Evolutionary conservation across 2,329 filamentous ascomycete genomes (phyloP).

Genomic region (Diplodia scrobiculata): DNA sequence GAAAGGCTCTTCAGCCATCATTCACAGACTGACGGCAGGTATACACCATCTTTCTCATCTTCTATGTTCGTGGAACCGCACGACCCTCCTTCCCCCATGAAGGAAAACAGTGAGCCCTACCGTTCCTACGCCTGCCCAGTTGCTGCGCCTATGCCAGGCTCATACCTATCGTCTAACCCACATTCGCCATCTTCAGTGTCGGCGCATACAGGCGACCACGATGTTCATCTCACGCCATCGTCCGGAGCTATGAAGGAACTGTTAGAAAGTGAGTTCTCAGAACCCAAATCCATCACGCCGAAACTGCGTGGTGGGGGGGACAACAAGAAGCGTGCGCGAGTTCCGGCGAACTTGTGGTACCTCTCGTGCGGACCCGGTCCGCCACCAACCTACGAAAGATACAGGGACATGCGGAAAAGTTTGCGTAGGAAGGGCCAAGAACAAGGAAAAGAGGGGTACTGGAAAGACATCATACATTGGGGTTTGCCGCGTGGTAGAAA

Average conservation of each 20-base stretch:
- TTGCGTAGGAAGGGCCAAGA: not conserved
- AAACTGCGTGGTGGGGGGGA: not conserved
- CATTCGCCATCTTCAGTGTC: not conserved
- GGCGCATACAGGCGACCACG: not conserved
- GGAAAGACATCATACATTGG: slow-evolving; percentile 8
- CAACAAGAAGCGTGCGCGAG: not conserved
- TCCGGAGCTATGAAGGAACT: not conserved
- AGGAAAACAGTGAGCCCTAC: not conserved
- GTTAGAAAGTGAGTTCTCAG: not conserved
- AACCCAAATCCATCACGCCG: not conserved
- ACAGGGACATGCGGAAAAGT: not conserved
- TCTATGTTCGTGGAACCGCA: not conserved
- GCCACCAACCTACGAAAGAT: slow-evolving; percentile 2
- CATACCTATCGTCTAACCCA: not conserved
- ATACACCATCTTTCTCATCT: not conserved
- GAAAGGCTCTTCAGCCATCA: not conserved
- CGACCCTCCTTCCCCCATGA: not conserved
- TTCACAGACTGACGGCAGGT: not conserved
- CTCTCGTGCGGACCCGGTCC: not conserved
- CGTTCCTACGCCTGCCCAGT: not conserved
- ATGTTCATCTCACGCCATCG: not conserved
- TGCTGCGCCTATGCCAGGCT: not conserved
- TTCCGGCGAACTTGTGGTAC: not conserved
- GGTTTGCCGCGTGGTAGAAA: not conserved
- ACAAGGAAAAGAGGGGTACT: not conserved